Percentiles rank a stretch among this genome's conserved stretches.
These are phyloP conservation scores for Raffaelea arxii DNA, from an alignment of 2,329 filamentous ascomycete genomes.

Conservation along the genomic window DNA sequence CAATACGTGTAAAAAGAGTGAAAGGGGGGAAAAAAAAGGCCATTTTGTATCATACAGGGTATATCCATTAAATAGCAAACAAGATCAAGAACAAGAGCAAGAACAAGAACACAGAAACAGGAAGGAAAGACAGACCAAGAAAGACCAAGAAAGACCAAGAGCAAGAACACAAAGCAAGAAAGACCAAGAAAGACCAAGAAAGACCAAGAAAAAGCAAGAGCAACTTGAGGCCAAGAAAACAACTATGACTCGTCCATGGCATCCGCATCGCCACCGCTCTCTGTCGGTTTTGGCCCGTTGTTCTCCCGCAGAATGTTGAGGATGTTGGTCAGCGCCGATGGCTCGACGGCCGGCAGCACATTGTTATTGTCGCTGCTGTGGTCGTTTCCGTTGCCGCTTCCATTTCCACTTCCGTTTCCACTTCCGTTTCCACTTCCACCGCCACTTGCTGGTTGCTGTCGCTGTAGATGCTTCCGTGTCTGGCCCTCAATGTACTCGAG, in stretches of 20 bases:
- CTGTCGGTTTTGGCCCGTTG: neutral
- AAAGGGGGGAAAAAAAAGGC: neutral
- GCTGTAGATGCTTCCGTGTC: constrained; percentile 63
- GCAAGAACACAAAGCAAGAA: neutral
- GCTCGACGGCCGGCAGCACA: constrained; percentile 38
- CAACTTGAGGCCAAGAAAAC: neutral
- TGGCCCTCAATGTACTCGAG: constrained; percentile 76
- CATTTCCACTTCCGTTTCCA: too few species aligned
- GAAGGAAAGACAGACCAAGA: neutral
- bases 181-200: neutral
- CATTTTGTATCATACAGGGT: neutral
- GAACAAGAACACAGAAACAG: neutral
- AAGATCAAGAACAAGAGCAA: neutral
- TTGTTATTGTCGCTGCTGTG: constrained; percentile 33
- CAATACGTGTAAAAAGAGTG: neutral
- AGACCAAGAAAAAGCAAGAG: neutral
- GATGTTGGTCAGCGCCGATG: constrained; percentile 12
- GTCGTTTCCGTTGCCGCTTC: neutral
- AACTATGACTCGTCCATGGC: constrained; percentile 19
- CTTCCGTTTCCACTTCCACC: constrained; percentile 33
- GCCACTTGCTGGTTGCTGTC: too few species aligned
- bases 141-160: neutral
- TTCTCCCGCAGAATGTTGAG: constrained; percentile 11
- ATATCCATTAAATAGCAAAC: neutral
- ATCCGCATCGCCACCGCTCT: constrained; percentile 4